Evolutionary conservation across 1,284 basidiomycete genomes (phyloP).

Genomic region (Uromyces viciae-fabae): DNA sequence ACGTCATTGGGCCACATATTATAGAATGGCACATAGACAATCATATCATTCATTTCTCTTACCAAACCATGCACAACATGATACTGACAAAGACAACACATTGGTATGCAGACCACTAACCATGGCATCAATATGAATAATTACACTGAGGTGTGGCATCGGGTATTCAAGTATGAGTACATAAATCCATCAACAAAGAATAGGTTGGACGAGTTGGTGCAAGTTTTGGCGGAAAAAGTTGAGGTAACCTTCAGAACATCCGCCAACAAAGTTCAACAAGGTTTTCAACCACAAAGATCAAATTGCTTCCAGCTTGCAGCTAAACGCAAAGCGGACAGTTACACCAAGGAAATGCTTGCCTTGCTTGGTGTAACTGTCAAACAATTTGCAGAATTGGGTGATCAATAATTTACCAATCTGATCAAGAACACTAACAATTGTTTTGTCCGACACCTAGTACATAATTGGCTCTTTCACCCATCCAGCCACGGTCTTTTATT

Average conservation of each 20-base stretch:
- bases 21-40: too few relatives aligned
- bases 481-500: too few relatives aligned
- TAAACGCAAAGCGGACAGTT: not conserved
- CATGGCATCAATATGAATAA: slow-evolving; percentile 5
- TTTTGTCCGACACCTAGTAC: too few relatives aligned
- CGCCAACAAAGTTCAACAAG: not conserved
- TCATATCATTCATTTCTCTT: too few relatives aligned
- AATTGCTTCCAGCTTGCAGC: not conserved
- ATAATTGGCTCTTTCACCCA: too few relatives aligned
- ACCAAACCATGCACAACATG: too few relatives aligned
- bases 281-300: not conserved
- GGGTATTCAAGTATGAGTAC: not conserved
- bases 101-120: not conserved
- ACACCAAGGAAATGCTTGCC: not conserved
- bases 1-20: too few relatives aligned
- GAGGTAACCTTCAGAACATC: not conserved
- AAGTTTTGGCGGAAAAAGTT: not conserved
- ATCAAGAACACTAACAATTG: too few relatives aligned
- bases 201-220: not conserved
- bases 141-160: not conserved
- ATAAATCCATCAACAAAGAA: not conserved
- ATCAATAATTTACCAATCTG: too few relatives aligned
- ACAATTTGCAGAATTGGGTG: too few relatives aligned
- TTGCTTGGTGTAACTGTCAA: not conserved
- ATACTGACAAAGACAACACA: too few relatives aligned